Evolutionary conservation across 345 rosid species (phyloP), one percentile per base, ranked within the genome.

Genomic region (Eucalyptus lansdowneana): DNA sequence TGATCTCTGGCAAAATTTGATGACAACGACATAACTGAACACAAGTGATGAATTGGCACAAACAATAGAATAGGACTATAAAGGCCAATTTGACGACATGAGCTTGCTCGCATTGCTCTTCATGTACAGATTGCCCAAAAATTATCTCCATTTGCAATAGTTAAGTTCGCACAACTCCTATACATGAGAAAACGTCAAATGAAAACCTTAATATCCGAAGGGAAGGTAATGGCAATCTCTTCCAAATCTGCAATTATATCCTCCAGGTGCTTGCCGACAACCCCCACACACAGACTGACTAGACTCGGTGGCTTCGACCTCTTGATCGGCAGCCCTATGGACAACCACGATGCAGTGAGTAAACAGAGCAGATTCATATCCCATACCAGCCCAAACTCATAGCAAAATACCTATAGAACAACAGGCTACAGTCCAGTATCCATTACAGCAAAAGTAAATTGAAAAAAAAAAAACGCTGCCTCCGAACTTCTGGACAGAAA

Each of bases 181-280:
- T 76, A 40, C 9, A 76, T 76, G 9, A 76, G 83, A 67, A 49
- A 31, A 25, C 8, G 50, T 72, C 27, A 53, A 37, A 40, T 76
- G 80, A 1, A 47, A 44, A 96, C 99, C 99, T 96, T 97, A 89
- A 97, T 92, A 90, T 94, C 93, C 0, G 94, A 90, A 11, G 99
- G 99, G 88, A 97, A 93, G 81, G 91, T 88, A 62, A 86, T 42
- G 24, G 96, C 93, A 91, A 97, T 95, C 76, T 95, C 97, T 85
- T 88, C 89, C 93, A 97, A 91, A 86, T 96, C 95, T 22, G 90
- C 92, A 47, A 93, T 88, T 42, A 97, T 92, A 42, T 96, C 99
- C 90, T 97, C 99, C 90, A 97, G 93, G 94, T 97, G 92, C 92
- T 72, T 92, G 40, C 99, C 99, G 87, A 97, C 90, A 92, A 97